phyloP scores from a whole-genome alignment of 2,329 filamentous ascomycete species.

The Penicillium sp. region DNA sequence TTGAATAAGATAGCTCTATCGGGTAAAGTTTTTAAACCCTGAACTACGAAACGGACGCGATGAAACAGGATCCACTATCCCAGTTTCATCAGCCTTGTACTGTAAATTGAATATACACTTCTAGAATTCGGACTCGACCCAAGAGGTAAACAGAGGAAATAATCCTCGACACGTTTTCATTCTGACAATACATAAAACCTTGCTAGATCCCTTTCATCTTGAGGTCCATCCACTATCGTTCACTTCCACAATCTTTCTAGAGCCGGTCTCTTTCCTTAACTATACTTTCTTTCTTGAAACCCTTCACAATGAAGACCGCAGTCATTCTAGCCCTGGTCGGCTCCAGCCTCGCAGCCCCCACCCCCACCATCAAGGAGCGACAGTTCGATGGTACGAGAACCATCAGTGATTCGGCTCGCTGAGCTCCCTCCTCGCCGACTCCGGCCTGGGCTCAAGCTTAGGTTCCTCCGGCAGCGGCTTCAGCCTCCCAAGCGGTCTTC shows the following conservation, averaged over 20 bases:
- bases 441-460: not conserved
- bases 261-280: slow-evolving; percentile 17
- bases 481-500: not conserved
- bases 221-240: not conserved
- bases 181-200: not conserved
- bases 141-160: not conserved
- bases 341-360: slow-evolving; percentile 25
- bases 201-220: not conserved
- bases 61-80: not conserved
- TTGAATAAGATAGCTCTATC: not conserved
- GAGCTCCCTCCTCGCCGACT: not conserved
- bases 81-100: not conserved
- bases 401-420: slow-evolving; percentile 9
- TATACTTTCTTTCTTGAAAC: not conserved
- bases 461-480: not conserved
- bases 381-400: slow-evolving; percentile 15
- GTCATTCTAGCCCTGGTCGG: slow-evolving; percentile 22
- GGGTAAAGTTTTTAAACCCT: not conserved
- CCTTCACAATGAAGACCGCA: slow-evolving; percentile 24
- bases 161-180: not conserved
- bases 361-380: slow-evolving; percentile 25
- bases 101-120: not conserved
- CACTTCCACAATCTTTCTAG: not conserved
- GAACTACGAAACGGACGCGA: not conserved
- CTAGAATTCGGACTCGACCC: not conserved